A percentile compares a stretch with the other conserved stretches of the same genome.
Evolutionary conservation across 352 stramenopile species (phyloP).

Genomic region (Lagenidium sp.): DNA sequence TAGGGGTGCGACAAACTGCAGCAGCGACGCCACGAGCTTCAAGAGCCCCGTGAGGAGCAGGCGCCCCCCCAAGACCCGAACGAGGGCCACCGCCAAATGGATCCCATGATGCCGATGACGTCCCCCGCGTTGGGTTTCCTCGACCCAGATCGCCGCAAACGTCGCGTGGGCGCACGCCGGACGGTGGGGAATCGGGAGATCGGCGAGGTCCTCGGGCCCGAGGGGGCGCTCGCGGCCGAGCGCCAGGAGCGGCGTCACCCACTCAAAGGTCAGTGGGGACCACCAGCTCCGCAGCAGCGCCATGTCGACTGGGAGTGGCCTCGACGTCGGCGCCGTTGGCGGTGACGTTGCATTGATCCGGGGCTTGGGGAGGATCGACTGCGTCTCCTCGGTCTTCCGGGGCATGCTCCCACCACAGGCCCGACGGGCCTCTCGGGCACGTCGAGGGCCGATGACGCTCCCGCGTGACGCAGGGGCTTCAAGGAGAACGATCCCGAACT

Average conservation of each 20-base stretch:
- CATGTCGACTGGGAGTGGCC: no score
- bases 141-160: conserved; percentile 42
- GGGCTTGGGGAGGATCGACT: no score
- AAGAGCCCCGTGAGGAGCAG: conserved; percentile 40
- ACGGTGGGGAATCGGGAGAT: conserved; percentile 72
- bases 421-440: no score
- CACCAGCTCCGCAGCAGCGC: no score
- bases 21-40: conserved; percentile 74
- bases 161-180: conserved; percentile 22
- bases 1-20: conserved; percentile 78
- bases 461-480: no score
- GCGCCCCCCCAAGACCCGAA: conserved; percentile 33
- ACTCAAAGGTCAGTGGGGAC: conserved; percentile 76
- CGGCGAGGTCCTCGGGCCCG: conserved; percentile 76
- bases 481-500: no score
- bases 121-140: conserved; percentile 17
- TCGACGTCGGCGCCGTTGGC: no score
- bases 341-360: no score
- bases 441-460: no score
- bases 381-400: no score
- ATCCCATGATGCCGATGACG: no score
- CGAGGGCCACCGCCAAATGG: conserved; percentile 46
- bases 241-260: conserved; percentile 83
- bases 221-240: conserved; percentile 73
- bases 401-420: no score